A percentile compares a stretch with the other conserved stretches of the same genome.
Conservation (phyloP, 1,139 yeast genomes). For the Blastobotrys apis region DNA sequence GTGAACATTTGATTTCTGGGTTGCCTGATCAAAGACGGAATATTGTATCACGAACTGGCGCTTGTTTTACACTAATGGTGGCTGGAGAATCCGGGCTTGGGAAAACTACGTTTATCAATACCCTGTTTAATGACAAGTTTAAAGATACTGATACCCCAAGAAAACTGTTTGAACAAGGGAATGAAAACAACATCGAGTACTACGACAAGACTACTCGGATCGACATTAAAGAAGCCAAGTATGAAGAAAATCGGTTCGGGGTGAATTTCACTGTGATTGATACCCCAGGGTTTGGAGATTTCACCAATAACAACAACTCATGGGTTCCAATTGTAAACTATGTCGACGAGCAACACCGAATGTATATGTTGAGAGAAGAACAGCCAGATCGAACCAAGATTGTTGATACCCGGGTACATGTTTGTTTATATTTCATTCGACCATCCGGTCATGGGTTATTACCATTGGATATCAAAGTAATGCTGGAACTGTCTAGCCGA, state of each 20-base stretch:
- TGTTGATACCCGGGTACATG: conserved; percentile 64
- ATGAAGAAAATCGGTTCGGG: conserved; percentile 50
- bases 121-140: conserved; percentile 53
- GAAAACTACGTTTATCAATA: conserved; percentile 79
- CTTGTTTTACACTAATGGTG: conserved; percentile 83
- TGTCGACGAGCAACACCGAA: conserved; percentile 58
- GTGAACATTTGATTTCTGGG: conserved; percentile 47
- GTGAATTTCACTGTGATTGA: conserved; percentile 55
- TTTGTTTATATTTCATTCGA: conserved; percentile 64
- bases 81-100: conserved; percentile 88
- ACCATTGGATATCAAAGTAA: conserved; percentile 60
- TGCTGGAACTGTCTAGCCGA: conserved; percentile 60
- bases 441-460: conserved; percentile 53
- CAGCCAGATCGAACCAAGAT: conserved; percentile 58
- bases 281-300: conserved; percentile 80
- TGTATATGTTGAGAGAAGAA: conserved; percentile 58
- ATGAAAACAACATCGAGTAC: conserved; percentile 8
- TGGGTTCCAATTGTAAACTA: conserved; percentile 58
- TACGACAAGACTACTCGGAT: conserved; percentile 39
- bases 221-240: conserved; percentile 40
- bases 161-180: conserved; percentile 17
- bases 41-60: conserved; percentile 73
- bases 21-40: conserved; percentile 84
- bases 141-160: conserved; percentile 38
- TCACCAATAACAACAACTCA: conserved; percentile 51